A percentile compares a stretch with the other conserved stretches of the same genome.
Evolutionary conservation across 164 flowering plant genomes (phyloP).

Genomic region (Sextonia rubra): DNA sequence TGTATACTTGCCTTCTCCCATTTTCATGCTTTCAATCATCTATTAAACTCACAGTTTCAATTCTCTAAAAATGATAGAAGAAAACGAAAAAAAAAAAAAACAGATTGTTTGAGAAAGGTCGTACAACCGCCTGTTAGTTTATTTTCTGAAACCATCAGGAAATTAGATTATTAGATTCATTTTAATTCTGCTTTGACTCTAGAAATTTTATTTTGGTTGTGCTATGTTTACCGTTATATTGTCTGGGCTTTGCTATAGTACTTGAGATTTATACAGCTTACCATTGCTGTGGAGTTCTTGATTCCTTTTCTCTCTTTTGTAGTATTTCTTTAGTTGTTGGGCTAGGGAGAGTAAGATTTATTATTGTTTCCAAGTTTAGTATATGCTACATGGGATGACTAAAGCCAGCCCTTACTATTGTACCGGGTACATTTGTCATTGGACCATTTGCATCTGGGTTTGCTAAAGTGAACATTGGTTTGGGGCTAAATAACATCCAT

Average conservation of each 20-base stretch:
- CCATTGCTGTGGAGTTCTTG: neutral
- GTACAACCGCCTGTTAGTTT: no score
- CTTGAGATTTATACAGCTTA: neutral
- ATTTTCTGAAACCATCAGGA: neutral
- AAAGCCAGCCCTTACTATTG: neutral
- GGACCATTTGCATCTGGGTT: neutral
- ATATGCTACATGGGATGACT: neutral
- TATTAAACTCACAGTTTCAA: neutral
- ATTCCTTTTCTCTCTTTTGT: no score
- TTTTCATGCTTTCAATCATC: neutral
- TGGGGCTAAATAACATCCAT: neutral
- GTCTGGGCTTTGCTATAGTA: neutral
- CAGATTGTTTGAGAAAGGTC: no score
- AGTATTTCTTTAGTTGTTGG: no score
- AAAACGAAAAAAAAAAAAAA: no score
- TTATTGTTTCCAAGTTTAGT: neutral
- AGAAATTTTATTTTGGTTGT: neutral
- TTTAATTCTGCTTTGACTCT: neutral
- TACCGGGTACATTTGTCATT: neutral
- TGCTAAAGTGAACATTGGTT: neutral
- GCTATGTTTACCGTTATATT: neutral
- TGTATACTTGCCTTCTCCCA: neutral
- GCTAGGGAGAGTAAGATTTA: no score
- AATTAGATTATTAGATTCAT: neutral
- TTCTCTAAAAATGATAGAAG: no score